Evolutionary conservation across 2,329 filamentous ascomycete species (phyloP), one percentile per base, ranked within the genome.

Genomic region (Magnaporthiopsis incrustans): DNA sequence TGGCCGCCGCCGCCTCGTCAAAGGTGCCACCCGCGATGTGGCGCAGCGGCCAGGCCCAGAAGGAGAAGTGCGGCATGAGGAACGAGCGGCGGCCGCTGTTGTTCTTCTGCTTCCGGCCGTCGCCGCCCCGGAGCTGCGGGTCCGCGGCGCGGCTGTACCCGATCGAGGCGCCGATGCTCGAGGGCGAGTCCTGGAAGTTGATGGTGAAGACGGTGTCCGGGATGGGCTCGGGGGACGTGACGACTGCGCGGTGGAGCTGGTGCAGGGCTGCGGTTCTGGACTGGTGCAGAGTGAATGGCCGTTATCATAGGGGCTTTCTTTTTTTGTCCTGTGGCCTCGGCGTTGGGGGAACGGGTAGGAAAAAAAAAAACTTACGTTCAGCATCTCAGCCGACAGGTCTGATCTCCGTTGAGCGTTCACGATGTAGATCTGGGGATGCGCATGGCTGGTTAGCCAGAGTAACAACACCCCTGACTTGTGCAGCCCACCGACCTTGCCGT

Each of bases 41-140:
- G 63, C 77, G 79, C 59, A 82, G 75, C 27, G 78, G 74, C 82
- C 82, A 85, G 7, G 79, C 77, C 79, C 79, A 85, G 74, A 79
- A 82, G 69, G 76, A 77, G 76, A 82, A 87, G 74, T 82, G 84
- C 64, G 82, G 82, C 74, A 85, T 81, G 5, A 82, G 71, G 72
- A 82, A 84, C 65, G 74, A 75, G 50, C 77, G 77, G 11, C 67
- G 64, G 63, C 69, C 60, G 18, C 67, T 64, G 65, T 70, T 65
- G 22, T 30, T 5, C 3, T 30, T 3, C 27, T 53, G 60, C 66
- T 62, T 59, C 68, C 10, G 64, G 4, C 27, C 14, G 26, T 65
- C 12, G 65, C 66, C 64, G 58, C 67, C 67, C 27, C 65, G 63
- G 10, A 66, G 64, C 18, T 72, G 73, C 0, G 77, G 75, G 70